These are phyloP conservation scores for Populus hybrid DNA, from an alignment of 441 rosid species.

Conservation along the genomic window DNA sequence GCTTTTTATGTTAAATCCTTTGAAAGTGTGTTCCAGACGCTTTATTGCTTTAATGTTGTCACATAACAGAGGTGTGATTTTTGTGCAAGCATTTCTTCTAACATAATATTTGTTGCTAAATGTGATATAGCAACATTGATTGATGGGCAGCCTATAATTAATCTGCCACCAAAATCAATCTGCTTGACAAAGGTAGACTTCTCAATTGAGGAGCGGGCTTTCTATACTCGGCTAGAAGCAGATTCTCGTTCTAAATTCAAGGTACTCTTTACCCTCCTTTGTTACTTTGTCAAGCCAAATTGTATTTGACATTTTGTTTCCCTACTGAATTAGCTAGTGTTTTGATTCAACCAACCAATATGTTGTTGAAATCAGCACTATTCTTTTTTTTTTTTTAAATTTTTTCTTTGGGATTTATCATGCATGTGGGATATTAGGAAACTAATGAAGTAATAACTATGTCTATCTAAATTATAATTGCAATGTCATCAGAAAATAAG, in stretches of 20 bases:
- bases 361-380: not conserved
- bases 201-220: slow-evolving; percentile 78
- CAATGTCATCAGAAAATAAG: not conserved
- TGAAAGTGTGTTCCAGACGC: not conserved
- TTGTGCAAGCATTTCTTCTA: slow-evolving; percentile 7
- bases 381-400: not conserved
- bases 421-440: not conserved
- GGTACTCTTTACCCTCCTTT: slow-evolving; percentile 39
- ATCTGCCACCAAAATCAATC: slow-evolving; percentile 71
- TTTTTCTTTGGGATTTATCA: not conserved
- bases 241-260: slow-evolving; percentile 78
- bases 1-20: not conserved
- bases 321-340: not conserved
- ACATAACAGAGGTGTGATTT: slow-evolving; percentile 9
- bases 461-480: too few relatives aligned
- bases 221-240: slow-evolving; percentile 78
- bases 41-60: slow-evolving; percentile 7
- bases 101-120: slow-evolving; percentile 23
- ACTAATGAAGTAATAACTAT: not conserved
- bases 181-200: slow-evolving; percentile 68
- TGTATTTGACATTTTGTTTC: not conserved
- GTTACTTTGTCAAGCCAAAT: not conserved
- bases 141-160: slow-evolving; percentile 82
- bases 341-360: not conserved
- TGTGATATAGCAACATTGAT: slow-evolving; percentile 67